Conservation (phyloP, 2,329 filamentous ascomycete genomes). For the Nemania diffusa region DNA sequence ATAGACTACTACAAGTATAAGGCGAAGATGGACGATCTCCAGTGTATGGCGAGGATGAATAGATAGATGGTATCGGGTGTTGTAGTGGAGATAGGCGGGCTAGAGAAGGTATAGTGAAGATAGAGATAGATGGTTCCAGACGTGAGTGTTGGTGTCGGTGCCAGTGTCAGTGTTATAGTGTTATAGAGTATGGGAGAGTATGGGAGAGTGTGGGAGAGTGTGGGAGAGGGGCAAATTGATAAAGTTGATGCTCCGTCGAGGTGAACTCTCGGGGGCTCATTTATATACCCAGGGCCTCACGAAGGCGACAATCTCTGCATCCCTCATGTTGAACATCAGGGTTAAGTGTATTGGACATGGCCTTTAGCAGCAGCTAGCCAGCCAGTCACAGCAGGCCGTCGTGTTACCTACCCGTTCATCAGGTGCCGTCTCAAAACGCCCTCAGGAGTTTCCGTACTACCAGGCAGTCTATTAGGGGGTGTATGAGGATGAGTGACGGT, state of each 20-base stretch:
- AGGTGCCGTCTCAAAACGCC: not conserved
- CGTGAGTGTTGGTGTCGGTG: not conserved
- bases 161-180: not conserved
- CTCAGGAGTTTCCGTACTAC: not conserved
- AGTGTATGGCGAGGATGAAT: too few species aligned
- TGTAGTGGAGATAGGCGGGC: too few species aligned
- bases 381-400: not conserved
- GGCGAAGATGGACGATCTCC: too few species aligned
- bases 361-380: not conserved
- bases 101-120: not conserved
- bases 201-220: not conserved
- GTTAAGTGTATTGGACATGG: not conserved
- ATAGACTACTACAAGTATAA: not conserved
- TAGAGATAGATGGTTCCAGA: not conserved
- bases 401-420: not conserved
- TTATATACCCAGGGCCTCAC: not conserved
- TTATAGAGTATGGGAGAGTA: not conserved
- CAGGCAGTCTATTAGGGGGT: not conserved
- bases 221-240: not conserved
- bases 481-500: not conserved
- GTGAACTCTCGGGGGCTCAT: not conserved
- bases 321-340: not conserved
- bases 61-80: too few species aligned
- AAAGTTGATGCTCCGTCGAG: not conserved
- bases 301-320: not conserved